Evolutionary conservation across 805 yeast genomes (phyloP).

Genomic region (Saturnispora mendoncae): DNA sequence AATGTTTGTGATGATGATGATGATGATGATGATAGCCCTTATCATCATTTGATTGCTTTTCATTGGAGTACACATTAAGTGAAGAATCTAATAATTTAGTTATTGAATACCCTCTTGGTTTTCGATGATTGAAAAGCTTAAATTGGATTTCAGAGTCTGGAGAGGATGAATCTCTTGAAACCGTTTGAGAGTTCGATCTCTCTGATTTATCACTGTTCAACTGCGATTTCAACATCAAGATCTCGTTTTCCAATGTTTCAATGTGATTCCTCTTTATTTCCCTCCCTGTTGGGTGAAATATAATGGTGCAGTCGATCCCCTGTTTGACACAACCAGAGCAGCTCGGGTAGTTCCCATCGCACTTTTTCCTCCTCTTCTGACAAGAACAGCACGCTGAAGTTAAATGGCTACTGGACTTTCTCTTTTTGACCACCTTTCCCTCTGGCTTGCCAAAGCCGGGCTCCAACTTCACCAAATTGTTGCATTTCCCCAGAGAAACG

Average conservation of each 20-base stretch:
- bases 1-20: too few species aligned
- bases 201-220: not conserved
- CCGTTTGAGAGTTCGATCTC: not conserved
- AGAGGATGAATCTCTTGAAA: too few species aligned
- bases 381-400: slow-evolving; percentile 46
- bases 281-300: slow-evolving; percentile 40
- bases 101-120: too few species aligned
- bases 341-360: slow-evolving; percentile 43
- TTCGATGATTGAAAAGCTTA: too few species aligned
- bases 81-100: too few species aligned
- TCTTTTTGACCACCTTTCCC: not conserved
- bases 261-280: slow-evolving; percentile 41
- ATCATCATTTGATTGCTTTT: too few species aligned
- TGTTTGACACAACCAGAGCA: slow-evolving; percentile 36
- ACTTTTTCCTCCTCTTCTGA: slow-evolving; percentile 38
- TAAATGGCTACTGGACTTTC: slow-evolving; percentile 21
- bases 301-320: slow-evolving; percentile 36
- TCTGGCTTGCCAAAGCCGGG: not conserved
- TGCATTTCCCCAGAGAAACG: too few species aligned
- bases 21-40: too few species aligned
- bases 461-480: too few species aligned
- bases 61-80: too few species aligned
- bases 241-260: slow-evolving; percentile 33
- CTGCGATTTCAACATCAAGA: slow-evolving; percentile 8
- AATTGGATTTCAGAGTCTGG: too few species aligned